A percentile compares a stretch with the other conserved stretches of the same genome.
phyloP scores from a whole-genome alignment of 2,329 filamentous ascomycete species.

The Monosporascus sp. region DNA sequence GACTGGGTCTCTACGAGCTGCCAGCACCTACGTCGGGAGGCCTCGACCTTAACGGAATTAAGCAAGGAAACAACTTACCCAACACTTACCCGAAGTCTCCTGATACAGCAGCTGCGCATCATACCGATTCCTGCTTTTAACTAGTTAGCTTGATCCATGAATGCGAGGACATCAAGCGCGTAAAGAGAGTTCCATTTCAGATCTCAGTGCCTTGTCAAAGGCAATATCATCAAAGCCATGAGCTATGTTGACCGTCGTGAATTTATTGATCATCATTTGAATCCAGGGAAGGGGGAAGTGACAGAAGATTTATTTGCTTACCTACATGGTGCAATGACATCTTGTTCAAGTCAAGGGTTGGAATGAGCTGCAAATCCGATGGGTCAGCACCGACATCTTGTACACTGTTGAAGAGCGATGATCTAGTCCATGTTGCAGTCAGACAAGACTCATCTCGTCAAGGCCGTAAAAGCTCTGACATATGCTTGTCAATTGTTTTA shows the following conservation, averaged over 20 bases:
- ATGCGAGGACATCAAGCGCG: background rate
- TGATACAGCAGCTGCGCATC: too few relatives aligned
- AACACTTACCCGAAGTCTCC: too few relatives aligned
- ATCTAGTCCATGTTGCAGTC: slow-evolving; percentile 25
- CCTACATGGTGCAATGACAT: background rate
- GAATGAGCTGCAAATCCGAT: background rate
- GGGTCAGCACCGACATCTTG: background rate
- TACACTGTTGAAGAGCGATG: background rate
- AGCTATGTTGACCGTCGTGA: slow-evolving; percentile 89
- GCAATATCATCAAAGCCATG: slow-evolving; percentile 73
- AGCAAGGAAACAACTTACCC: too few relatives aligned
- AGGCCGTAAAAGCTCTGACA: slow-evolving; percentile 69
- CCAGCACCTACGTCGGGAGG: too few relatives aligned
- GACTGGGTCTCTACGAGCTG: too few relatives aligned
- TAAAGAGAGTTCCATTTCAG: slow-evolving; percentile 14
- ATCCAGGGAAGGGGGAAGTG: slow-evolving; percentile 5
- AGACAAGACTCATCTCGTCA: slow-evolving; percentile 45
- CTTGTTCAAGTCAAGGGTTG: too few relatives aligned
- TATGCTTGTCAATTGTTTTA: slow-evolving; percentile 88
- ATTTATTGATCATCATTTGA: slow-evolving; percentile 66
- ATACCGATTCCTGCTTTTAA: background rate
- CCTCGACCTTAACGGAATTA: too few relatives aligned
- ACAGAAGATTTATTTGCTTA: slow-evolving; percentile 11
- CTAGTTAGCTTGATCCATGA: slow-evolving; percentile 6
- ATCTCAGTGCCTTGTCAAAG: slow-evolving; percentile 63